Evolutionary conservation across 192 early-diverging fungal species (phyloP).

Genomic region (Rhizophagus prolifer): DNA sequence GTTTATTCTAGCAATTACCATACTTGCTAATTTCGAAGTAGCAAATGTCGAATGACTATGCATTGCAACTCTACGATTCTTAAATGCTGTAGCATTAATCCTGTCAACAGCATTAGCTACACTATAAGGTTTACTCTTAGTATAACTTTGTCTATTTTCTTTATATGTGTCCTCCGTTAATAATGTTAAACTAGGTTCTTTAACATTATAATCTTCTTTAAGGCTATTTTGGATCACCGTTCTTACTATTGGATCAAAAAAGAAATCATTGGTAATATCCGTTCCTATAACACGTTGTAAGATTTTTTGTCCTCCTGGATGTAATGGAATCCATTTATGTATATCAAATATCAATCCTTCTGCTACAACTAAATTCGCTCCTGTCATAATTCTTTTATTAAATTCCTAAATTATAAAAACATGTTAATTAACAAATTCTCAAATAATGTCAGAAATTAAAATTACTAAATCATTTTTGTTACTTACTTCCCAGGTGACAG

Average conservation of each 20-base stretch:
- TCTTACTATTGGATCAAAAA: background rate
- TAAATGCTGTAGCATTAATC: background rate
- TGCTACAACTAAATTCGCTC: slow-evolving; percentile 17
- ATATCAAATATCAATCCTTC: slow-evolving; percentile 28
- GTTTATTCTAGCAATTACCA: slow-evolving; percentile 3
- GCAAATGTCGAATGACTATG: slow-evolving; percentile 18
- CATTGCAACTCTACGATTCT: background rate
- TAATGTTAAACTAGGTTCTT: background rate
- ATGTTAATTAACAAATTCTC: background rate
- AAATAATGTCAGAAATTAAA: too few species aligned
- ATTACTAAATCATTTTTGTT: background rate
- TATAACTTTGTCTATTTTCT: background rate
- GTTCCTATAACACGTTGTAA: slow-evolving; percentile 24
- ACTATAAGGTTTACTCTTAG: background rate
- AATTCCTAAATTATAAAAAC: background rate
- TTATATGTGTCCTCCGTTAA: background rate
- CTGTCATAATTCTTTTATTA: background rate
- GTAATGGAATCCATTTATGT: slow-evolving; percentile 15
- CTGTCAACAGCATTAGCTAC: background rate
- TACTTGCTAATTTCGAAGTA: background rate
- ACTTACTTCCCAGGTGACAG: background rate
- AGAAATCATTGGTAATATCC: slow-evolving; percentile 6
- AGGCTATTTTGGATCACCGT: background rate
- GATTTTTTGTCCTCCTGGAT: slow-evolving; percentile 29
- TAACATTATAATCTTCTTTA: background rate